Percentiles rank a stretch among this genome's conserved stretches.
Evolutionary conservation across 2,329 filamentous ascomycete species (phyloP).

Genomic region (Leptodontidium sp.): DNA sequence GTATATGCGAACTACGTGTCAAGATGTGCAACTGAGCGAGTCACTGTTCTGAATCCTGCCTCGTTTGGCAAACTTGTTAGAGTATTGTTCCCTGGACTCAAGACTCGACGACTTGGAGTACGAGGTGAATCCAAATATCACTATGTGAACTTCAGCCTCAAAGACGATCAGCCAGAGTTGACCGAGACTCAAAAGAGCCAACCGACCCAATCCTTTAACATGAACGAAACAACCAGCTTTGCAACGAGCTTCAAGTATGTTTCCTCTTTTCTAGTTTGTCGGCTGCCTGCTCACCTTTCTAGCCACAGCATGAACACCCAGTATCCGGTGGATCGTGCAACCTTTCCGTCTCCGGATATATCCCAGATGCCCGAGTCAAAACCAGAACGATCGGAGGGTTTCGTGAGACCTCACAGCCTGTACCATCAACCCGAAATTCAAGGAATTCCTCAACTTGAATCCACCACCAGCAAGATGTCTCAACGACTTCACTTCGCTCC

Average conservation of each 20-base stretch:
- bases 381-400: constrained; percentile 42
- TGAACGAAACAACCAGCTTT: constrained; percentile 58
- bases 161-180: constrained; percentile 57
- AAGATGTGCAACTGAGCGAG: constrained; percentile 89
- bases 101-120: constrained; percentile 90
- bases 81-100: constrained; percentile 93
- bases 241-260: constrained; percentile 61
- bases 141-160: constrained; percentile 75
- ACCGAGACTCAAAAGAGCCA: constrained; percentile 54
- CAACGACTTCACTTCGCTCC: constrained; percentile 68
- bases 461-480: constrained; percentile 64
- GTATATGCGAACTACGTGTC: constrained; percentile 97
- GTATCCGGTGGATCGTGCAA: constrained; percentile 47
- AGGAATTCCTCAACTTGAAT: constrained; percentile 65
- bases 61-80: constrained; percentile 98
- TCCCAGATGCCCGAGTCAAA: constrained; percentile 47
- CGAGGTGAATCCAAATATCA: constrained; percentile 98
- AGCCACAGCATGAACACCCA: constrained; percentile 44
- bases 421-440: constrained; percentile 67
- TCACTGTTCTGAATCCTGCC: constrained; percentile 93
- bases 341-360: constrained; percentile 52
- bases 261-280: background rate
- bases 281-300: constrained; percentile 33
- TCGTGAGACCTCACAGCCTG: constrained; percentile 57
- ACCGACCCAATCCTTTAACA: constrained; percentile 58